These are phyloP conservation scores for Aspergillus sp. DNA, from an alignment of 2,329 filamentous ascomycete genomes.

Conservation along the genomic window DNA sequence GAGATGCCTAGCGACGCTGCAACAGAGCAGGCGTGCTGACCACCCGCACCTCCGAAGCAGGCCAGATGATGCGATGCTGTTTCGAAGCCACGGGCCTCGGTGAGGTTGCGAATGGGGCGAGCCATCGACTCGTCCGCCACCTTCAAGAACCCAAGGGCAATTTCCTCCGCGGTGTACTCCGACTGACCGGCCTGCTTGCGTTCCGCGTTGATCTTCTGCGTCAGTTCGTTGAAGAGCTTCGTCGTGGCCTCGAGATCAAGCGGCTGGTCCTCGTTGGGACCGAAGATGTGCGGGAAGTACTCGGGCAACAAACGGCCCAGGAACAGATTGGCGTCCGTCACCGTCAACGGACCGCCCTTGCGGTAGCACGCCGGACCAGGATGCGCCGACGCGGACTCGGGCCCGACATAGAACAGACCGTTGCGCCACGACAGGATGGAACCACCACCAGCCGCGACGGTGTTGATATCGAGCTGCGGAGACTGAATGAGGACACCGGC, in stretches of 20 bases:
- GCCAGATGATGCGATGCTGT: slow-evolving; percentile 87
- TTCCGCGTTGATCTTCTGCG: slow-evolving; percentile 59
- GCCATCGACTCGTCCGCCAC: slow-evolving; percentile 45
- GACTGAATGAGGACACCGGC: slow-evolving; percentile 93
- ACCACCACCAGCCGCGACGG: slow-evolving; percentile 79
- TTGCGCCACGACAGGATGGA: slow-evolving; percentile 76
- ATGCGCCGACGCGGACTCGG: slow-evolving; percentile 86
- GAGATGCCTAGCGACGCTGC: slow-evolving; percentile 79
- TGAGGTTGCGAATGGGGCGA: slow-evolving; percentile 82
- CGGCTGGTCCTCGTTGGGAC: slow-evolving; percentile 80
- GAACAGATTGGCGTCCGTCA: slow-evolving; percentile 89
- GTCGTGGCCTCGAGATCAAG: slow-evolving; percentile 74
- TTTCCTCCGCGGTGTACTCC: slow-evolving; percentile 50
- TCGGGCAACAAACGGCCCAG: slow-evolving; percentile 82
- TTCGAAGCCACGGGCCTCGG: slow-evolving; percentile 88
- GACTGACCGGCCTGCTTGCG: slow-evolving; percentile 40
- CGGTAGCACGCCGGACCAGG: slow-evolving; percentile 90
- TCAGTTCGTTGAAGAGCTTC: slow-evolving; percentile 71
- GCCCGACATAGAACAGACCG: slow-evolving; percentile 86
- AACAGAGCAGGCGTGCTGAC: slow-evolving; percentile 89
- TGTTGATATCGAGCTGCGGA: slow-evolving; percentile 91
- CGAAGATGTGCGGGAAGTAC: slow-evolving; percentile 96
- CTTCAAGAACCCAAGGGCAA: slow-evolving; percentile 41
- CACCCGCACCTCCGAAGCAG: slow-evolving; percentile 88
- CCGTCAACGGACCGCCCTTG: slow-evolving; percentile 84